Evolutionary conservation across 2,329 filamentous ascomycete genomes (phyloP), one percentile per base, ranked within the genome.

Genomic region (Xylaria sp.): DNA sequence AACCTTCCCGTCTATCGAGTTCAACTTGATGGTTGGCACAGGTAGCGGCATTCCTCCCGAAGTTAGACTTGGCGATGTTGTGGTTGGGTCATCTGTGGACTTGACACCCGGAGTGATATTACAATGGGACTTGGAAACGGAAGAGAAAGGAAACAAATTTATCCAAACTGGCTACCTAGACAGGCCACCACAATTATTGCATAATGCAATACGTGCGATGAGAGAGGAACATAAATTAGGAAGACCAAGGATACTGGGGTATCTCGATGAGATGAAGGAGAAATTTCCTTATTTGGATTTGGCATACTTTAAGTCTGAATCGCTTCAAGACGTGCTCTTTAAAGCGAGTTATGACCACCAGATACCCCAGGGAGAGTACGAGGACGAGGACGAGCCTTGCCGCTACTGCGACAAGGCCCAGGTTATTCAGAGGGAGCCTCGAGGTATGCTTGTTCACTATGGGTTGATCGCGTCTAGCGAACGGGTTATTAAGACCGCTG

Each of bases 1-100:
- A 5, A 75, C 74, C 4, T 82, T 82, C 66, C 70, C 73, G 12
- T 69, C 64, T 21, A 79, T 83, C 36, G 75, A 71, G 21, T 75
- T 83, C 47, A 78, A 77, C 2, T 73, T 85, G 1, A 78, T 85
- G 76, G 81, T 85, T 0, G 82, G 82, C 19, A 80, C 85, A 45
- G 82, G 80, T 14, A 73, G 75, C 27, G 76, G 74, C 21, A 58
- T 74, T 34, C 68, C 73, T 17, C 21, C 17, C 6, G 64, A 72
- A 39, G 63, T 76, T 34, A 64, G 70, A 19, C 67, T 77, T 0
- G 75, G 75, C 9, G 75, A 77, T 65, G 67, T 77, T 0, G 75
- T 77, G 1, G 73, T 76, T n/a, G 66, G 74, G 34, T 64, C 61
- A 1, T 70, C 74, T 0, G 34, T 5, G 1, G 64, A 36, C 45